These are phyloP conservation scores for Solanum dulcamara DNA, from an alignment of 257 asterid species.

Conservation along the genomic window DNA sequence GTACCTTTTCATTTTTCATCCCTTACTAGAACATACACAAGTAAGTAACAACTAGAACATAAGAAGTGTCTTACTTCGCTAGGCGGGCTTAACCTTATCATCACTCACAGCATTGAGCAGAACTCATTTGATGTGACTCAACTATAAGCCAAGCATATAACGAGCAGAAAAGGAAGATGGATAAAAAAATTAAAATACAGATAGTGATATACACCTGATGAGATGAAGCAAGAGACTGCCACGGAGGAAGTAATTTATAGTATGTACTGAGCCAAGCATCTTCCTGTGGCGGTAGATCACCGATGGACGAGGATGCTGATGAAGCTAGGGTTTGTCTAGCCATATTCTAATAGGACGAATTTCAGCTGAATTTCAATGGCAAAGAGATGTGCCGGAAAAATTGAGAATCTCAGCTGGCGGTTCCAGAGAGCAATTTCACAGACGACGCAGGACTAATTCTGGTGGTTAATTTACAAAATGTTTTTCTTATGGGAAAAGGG, in stretches of 20 bases:
- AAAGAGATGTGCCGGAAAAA: too few species aligned
- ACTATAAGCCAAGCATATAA: background rate
- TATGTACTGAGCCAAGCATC: constrained; percentile 56
- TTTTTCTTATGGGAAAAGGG: background rate
- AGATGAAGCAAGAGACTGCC: constrained; percentile 39
- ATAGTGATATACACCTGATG: constrained; percentile 33
- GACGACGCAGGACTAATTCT: background rate
- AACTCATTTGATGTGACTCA: background rate
- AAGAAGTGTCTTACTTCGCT: background rate
- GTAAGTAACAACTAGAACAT: too few species aligned
- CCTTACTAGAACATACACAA: too few species aligned
- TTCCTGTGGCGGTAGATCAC: constrained; percentile 35
- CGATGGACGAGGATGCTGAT: constrained; percentile 25
- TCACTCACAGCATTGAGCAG: background rate
- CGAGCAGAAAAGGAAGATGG: background rate
- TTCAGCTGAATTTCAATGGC: background rate
- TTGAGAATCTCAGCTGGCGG: background rate
- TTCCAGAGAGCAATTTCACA: background rate
- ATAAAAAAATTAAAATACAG: background rate
- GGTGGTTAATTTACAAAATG: background rate
- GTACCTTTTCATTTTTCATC: background rate
- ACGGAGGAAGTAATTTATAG: constrained; percentile 42
- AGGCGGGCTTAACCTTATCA: background rate
- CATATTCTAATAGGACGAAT: constrained; percentile 11
- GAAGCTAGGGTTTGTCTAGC: constrained; percentile 70